These are phyloP conservation scores for Nakazawaea laoshanensis DNA, from an alignment of 805 yeast genomes.

Conservation along the genomic window DNA sequence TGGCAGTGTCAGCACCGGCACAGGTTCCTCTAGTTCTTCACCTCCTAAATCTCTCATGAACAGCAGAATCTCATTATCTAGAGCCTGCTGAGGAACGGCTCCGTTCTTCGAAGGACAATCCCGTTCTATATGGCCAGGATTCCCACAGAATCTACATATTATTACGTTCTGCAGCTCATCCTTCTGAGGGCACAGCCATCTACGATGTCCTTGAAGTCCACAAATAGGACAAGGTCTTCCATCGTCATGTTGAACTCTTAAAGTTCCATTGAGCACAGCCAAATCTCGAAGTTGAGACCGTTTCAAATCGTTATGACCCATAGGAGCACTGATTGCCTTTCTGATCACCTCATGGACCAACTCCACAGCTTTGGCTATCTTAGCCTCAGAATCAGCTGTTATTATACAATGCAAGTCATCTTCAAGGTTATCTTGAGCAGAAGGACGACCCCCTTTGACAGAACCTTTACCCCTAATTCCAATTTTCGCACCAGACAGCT, in stretches of 20 bases:
- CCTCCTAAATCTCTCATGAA: conserved; percentile 43
- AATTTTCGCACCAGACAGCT: conserved; percentile 79
- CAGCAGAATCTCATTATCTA: conserved; percentile 38
- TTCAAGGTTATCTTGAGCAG: conserved; percentile 43
- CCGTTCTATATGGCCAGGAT: conserved; percentile 76
- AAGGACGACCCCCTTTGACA: conserved; percentile 77
- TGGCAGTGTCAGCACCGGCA: conserved; percentile 8
- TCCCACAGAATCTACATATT: conserved; percentile 73
- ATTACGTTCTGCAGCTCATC: conserved; percentile 37
- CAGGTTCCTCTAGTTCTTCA: conserved; percentile 13
- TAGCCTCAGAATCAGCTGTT: conserved; percentile 73
- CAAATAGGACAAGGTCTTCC: conserved; percentile 56
- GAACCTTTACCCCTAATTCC: conserved; percentile 95
- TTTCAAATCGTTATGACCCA: conserved; percentile 87
- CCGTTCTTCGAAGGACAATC: conserved; percentile 49
- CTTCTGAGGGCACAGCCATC: conserved; percentile 55
- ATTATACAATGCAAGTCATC: conserved; percentile 89
- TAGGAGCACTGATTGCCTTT: conserved; percentile 82
- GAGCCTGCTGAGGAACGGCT: conserved; percentile 22
- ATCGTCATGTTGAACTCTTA: conserved; percentile 61
- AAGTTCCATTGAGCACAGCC: conserved; percentile 91
- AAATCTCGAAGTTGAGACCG: conserved; percentile 85
- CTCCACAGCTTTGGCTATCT: conserved; percentile 65
- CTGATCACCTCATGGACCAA: conserved; percentile 70
- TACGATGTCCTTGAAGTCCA: conserved; percentile 58